phyloP scores from a whole-genome alignment of 495 filamentous ascomycete species.

The Penicillium simplicissimum region DNA sequence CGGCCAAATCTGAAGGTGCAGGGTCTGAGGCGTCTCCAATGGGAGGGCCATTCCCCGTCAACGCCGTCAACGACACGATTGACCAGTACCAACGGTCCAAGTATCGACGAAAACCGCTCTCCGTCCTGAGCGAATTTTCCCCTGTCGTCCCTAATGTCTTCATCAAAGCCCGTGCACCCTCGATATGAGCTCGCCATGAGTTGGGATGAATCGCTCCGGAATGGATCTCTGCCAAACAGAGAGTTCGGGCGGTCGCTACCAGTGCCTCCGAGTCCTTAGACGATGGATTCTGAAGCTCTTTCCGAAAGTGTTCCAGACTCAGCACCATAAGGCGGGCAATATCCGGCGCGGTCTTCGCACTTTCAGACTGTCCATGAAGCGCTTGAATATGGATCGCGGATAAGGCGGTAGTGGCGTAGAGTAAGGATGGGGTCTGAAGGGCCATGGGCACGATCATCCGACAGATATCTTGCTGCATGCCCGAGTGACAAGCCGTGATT shows the following conservation, averaged over 20 bases:
- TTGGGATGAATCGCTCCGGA: conserved; percentile 49
- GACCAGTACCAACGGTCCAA: conserved; percentile 50
- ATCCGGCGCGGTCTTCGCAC: conserved; percentile 45
- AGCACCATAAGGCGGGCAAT: conserved; percentile 47
- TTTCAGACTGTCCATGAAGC: conserved; percentile 44
- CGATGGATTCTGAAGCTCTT: conserved; percentile 42
- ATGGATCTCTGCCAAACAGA: conserved; percentile 51
- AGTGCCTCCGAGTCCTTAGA: conserved; percentile 43
- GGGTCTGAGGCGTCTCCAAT: conserved; percentile 35
- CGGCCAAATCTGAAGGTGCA: conserved; percentile 18
- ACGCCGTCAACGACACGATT: conserved; percentile 47
- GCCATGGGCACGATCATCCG: conserved; percentile 51
- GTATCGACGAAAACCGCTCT: conserved; percentile 44
- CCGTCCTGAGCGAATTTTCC: conserved; percentile 31
- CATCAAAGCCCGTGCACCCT: conserved; percentile 48
- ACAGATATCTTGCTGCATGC: conserved; percentile 50
- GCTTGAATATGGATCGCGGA: conserved; percentile 50
- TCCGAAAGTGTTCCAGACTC: conserved; percentile 48
- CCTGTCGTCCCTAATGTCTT: conserved; percentile 29
- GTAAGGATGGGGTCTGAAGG: conserved; percentile 46
- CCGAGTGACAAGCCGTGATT: conserved; percentile 46
- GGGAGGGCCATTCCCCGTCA: conserved; percentile 49
- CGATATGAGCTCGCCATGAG: conserved; percentile 50
- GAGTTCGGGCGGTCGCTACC: conserved; percentile 49
- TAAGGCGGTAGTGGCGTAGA: conserved; percentile 50